Base-by-base conservation (phyloP, 2,329 filamentous ascomycete species). In the Eutypa lata region DNA sequence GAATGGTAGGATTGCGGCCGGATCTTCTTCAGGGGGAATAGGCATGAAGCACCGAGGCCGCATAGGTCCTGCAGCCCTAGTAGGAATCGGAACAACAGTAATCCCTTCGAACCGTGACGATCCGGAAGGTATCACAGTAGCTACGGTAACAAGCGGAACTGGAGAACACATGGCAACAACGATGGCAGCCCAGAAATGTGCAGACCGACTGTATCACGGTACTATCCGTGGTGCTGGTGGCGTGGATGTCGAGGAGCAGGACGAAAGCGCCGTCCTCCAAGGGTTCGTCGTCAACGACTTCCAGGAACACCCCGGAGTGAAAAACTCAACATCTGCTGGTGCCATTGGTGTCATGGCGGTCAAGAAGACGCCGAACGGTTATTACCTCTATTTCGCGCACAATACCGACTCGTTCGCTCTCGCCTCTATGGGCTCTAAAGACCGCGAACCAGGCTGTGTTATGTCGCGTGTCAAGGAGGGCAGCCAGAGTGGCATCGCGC, bases 81-180 rank as follows among this genome's bases (percentile, higher is more conserved):
- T 97, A 14, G 93, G 94, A 7, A 84, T 97, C 50, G 94, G 94
- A 52, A 93, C 91, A 19, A 89, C 90, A 35, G 88, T 99, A 26
- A 82, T 97, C n/a, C 93, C 93, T 2, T 76, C 79, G 24, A 84
- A 91, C 56, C 76, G 82, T 2, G 79, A 83, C 28, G 92, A 97
- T 65, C 75, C 82, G 7, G 84, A 90, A 2, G 76, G 79, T 45
- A 80, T 84, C 7, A 84, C 81, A 45, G 90, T 96, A 26, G 93
- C 91, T 28, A 86, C 87, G 24, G 91, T 97, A 21, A 95, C 91
- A 38, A 96, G 91, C 67, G 94, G 94, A 26, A 99, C 94, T 2
- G 94, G 94, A 47, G 94, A 99, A 72, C 94, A 99, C 68, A 99
- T 99, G 89, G 90, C 91, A 35, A 97, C 93, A 0, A 95, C 92